phyloP scores from a whole-genome alignment of 2,329 filamentous ascomycete species.

The Mycosphaerella sp. region DNA sequence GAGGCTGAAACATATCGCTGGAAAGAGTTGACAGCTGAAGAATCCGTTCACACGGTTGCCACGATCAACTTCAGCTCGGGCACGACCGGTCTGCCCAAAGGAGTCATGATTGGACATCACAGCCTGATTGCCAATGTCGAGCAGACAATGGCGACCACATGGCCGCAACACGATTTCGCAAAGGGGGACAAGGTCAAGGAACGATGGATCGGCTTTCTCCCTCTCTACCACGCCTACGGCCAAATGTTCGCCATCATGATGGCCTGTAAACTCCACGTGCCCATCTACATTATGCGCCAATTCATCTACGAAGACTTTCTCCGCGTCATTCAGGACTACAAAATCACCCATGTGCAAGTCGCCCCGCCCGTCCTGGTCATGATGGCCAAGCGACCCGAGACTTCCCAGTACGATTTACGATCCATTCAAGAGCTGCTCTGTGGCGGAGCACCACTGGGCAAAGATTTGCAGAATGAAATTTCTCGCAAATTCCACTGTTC shows the following conservation, averaged over 20 bases:
- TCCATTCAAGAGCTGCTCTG: constrained; percentile 38
- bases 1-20: constrained; percentile 44
- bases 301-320: constrained; percentile 39
- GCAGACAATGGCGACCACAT: constrained; percentile 38
- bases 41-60: constrained; percentile 44
- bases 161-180: constrained; percentile 28
- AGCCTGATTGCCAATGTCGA: constrained; percentile 35
- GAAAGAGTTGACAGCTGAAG: constrained; percentile 46
- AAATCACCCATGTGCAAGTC: constrained; percentile 37
- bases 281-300: constrained; percentile 38
- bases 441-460: constrained; percentile 39
- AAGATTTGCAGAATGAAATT: constrained; percentile 39
- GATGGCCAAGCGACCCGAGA: constrained; percentile 40
- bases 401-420: constrained; percentile 37
- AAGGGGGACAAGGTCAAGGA: constrained; percentile 32
- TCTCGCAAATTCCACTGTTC: constrained; percentile 32
- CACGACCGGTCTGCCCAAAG: constrained; percentile 54
- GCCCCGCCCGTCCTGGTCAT: constrained; percentile 42
- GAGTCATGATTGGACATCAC: constrained; percentile 28
- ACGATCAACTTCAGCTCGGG: constrained; percentile 80
- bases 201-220: constrained; percentile 45
- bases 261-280: constrained; percentile 43
- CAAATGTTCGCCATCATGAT: constrained; percentile 38
- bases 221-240: constrained; percentile 44
- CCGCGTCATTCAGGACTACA: constrained; percentile 34